phyloP scores from a whole-genome alignment of 129 eudicot species.

The Scalesia atractyloides region DNA sequence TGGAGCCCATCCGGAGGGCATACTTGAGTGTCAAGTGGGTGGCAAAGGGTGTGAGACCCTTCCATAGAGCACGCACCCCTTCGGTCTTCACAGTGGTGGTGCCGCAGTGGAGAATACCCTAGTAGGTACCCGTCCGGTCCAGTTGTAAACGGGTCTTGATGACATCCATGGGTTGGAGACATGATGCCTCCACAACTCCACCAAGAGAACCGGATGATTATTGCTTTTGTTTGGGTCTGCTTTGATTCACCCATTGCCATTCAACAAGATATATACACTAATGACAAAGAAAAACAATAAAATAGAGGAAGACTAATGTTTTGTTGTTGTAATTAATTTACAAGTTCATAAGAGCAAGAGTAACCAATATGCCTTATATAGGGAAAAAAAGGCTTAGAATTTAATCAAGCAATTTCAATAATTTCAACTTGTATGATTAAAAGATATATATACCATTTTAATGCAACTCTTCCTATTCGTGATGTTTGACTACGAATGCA shows the following conservation, averaged over 20 bases:
- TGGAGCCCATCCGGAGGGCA: slow-evolving; percentile 90
- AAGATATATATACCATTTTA: too few species aligned
- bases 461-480: too few species aligned
- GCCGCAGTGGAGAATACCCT: slow-evolving; percentile 91
- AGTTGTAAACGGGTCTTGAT: slow-evolving; percentile 92
- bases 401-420: too few species aligned
- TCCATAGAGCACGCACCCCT: slow-evolving; percentile 93
- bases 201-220: slow-evolving; percentile 84
- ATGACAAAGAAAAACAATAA: too few species aligned
- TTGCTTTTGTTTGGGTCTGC: slow-evolving; percentile 7
- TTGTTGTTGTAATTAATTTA: too few species aligned
- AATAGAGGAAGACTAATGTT: too few species aligned
- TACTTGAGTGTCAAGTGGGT: slow-evolving; percentile 88
- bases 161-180: slow-evolving; percentile 90
- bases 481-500: too few species aligned
- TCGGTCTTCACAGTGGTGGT: slow-evolving; percentile 48
- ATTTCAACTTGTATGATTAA: too few species aligned
- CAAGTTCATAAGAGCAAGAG: too few species aligned
- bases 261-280: too few species aligned
- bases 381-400: too few species aligned
- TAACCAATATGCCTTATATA: too few species aligned
- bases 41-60: slow-evolving; percentile 87
- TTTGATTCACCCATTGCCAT: not conserved
- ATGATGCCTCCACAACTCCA: slow-evolving; percentile 76
- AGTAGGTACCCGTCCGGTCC: slow-evolving; percentile 69